These are phyloP conservation scores for Eutreptiella sp. DNA, from an alignment of 208 protist species.

Conservation along the genomic window DNA sequence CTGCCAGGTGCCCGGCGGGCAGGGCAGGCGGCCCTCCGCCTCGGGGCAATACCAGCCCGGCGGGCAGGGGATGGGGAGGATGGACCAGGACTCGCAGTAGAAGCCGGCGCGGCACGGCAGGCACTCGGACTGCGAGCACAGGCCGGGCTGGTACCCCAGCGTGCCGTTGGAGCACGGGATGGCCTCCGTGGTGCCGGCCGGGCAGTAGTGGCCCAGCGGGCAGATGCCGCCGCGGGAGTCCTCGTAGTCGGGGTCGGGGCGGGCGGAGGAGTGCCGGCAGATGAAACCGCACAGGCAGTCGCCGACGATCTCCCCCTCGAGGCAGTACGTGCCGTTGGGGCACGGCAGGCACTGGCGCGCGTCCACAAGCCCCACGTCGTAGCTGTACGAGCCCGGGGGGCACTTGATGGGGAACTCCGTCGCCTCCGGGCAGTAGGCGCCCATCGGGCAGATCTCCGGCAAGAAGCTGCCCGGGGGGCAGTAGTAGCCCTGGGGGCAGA, in stretches of 20 bases:
- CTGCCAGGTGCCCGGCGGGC: conserved; percentile 33
- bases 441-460: conserved; percentile 17
- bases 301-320: conserved; percentile 14
- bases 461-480: background rate
- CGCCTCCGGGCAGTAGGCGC: conserved; percentile 8
- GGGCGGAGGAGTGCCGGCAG: too few species aligned
- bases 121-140: background rate
- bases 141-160: background rate
- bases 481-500: conserved; percentile 1
- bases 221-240: conserved; percentile 4
- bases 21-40: conserved; percentile 11
- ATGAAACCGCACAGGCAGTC: background rate
- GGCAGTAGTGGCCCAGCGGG: conserved; percentile 20
- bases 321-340: conserved; percentile 35
- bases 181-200: background rate
- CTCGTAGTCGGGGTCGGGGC: background rate
- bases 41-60: conserved; percentile 9
- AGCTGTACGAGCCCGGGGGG: background rate
- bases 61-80: background rate
- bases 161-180: background rate
- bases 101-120: background rate
- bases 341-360: conserved; percentile 9
- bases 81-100: background rate
- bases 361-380: background rate
- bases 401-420: background rate